Base-by-base conservation (phyloP, 1,284 basidiomycete genomes). In the Testicularia cyperi region DNA sequence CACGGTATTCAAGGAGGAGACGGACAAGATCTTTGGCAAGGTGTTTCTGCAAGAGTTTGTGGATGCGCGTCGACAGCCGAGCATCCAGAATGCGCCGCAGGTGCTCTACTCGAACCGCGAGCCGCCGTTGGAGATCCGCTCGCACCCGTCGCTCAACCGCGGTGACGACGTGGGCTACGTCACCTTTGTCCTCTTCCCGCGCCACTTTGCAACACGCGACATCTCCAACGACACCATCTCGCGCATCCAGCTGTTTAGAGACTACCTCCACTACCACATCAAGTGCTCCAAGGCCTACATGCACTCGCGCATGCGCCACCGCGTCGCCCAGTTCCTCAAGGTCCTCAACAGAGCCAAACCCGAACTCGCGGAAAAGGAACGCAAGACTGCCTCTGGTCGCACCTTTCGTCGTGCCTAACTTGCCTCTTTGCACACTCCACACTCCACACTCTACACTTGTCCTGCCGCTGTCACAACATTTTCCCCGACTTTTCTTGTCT, bases 31-130 rank as follows among this genome's bases (percentile, higher is more conserved):
- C 39, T 90, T 92, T 76, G 95, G 95, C 19, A 92, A 92, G 73
- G 88, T 98, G 6, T 99, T 99, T 80, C 80, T 99, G 52, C 95
- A 98, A 82, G 95, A 98, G 85, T 99, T 99, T 68, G 95, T 97
- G 32, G 95, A 99, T 80, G 94, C 95, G 8, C 84, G 94, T 47
- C 84, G 91, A 55, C 85, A 91, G 55, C 90, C 92, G 1, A 86
- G 87, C 14, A 88, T 98, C 56, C 95, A 98, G 78, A 92, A 88
- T 65, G 95, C 95, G 1, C 95, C 95, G 0, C 95, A 98, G 79
- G 95, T 99, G 6, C 82, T 94, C n/a, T 98, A 97, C 79, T 88
- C 89, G 25, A 95, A 88, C 73, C 85, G 91, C 38, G 92, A 96
- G 38, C 92, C 95, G 16, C 95, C 95, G 1, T 83, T 96, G 19